These are phyloP conservation scores for Fusarium tanahbumbuense DNA, from an alignment of 2,329 filamentous ascomycete species.

Conservation along the genomic window DNA sequence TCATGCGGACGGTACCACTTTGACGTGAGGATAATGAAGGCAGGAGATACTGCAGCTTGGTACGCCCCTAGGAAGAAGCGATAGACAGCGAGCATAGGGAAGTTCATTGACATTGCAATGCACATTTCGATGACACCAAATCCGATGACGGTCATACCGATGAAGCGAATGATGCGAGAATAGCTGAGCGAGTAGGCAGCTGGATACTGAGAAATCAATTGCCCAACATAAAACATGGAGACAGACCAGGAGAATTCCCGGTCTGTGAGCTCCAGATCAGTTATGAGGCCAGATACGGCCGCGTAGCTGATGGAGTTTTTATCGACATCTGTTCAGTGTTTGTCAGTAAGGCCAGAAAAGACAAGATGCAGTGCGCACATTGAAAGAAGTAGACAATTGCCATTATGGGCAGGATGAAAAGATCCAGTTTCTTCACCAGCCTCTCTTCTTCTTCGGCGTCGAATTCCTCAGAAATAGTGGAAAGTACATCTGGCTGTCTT, in stretches of 20 bases:
- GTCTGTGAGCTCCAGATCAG: conserved; percentile 21
- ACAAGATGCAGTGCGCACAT: conserved; percentile 2
- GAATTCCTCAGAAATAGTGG: conserved; percentile 33
- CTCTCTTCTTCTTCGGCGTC: conserved; percentile 29
- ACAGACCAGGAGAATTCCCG: conserved; percentile 30
- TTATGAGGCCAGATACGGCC: conserved; percentile 30
- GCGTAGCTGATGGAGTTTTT: conserved; percentile 38
- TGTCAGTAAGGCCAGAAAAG: not conserved
- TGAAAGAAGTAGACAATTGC: conserved; percentile 37
- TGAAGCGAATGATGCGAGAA: conserved; percentile 29
- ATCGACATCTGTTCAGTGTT: conserved; percentile 27
- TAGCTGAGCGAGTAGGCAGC: conserved; percentile 33
- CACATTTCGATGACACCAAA: conserved; percentile 46
- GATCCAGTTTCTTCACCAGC: conserved; percentile 33
- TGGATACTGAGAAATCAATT: conserved; percentile 32
- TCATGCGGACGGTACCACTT: conserved; percentile 49
- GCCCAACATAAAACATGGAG: conserved; percentile 37
- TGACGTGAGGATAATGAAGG: conserved; percentile 50
- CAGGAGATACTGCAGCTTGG: conserved; percentile 49
- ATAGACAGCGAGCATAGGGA: conserved; percentile 39
- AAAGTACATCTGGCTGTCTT: conserved; percentile 15
- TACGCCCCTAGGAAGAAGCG: conserved; percentile 49
- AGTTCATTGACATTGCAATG: conserved; percentile 38
- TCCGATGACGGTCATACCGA: conserved; percentile 41
- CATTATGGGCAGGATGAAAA: conserved; percentile 36